phyloP scores from a whole-genome alignment of 1,284 basidiomycete genomes.

The Amylostereum areolatum region DNA sequence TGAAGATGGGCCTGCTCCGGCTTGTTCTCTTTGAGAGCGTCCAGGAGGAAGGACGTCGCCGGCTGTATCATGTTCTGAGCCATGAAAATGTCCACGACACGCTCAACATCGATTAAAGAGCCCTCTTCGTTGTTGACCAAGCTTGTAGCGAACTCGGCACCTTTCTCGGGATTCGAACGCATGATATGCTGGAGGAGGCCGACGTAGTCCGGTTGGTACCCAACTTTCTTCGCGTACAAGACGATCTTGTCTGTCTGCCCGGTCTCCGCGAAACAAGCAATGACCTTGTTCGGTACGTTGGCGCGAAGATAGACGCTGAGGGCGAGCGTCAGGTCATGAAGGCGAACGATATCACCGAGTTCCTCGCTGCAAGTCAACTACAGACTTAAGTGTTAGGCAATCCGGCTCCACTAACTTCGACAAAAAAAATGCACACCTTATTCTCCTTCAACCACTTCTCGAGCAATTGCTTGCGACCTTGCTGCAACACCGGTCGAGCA shows the following conservation, averaged over 20 bases:
- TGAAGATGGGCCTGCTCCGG: conserved; percentile 96
- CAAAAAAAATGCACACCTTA: conserved; percentile 58
- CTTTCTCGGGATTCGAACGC: conserved; percentile 96
- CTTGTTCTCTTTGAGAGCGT: conserved; percentile 99
- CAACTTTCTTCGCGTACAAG: conserved; percentile 97
- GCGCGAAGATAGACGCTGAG: conserved; percentile 97
- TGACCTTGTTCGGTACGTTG: conserved; percentile 98
- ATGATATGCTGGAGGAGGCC: conserved; percentile 95
- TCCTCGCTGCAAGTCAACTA: conserved; percentile 98
- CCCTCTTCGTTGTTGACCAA: conserved; percentile 93
- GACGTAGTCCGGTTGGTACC: conserved; percentile 92
- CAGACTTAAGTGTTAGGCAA: conserved; percentile 3
- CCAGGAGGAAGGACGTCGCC: conserved; percentile 95
- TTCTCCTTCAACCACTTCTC: conserved; percentile 99
- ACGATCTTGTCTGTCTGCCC: conserved; percentile 99
- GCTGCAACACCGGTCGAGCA: conserved; percentile 91
- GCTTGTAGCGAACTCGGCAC: conserved; percentile 95
- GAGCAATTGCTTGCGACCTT: conserved; percentile 94
- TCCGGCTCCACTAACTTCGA: not conserved
- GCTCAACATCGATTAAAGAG: conserved; percentile 90
- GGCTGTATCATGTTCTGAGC: conserved; percentile 99
- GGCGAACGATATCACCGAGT: conserved; percentile 94
- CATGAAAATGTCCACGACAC: conserved; percentile 98
- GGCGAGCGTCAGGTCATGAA: conserved; percentile 97
- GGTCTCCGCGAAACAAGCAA: conserved; percentile 98